Percentiles rank a stretch among this genome's conserved stretches.
These are phyloP conservation scores for Pyrenula massariospora DNA, from an alignment of 495 filamentous ascomycete species.

Conservation along the genomic window DNA sequence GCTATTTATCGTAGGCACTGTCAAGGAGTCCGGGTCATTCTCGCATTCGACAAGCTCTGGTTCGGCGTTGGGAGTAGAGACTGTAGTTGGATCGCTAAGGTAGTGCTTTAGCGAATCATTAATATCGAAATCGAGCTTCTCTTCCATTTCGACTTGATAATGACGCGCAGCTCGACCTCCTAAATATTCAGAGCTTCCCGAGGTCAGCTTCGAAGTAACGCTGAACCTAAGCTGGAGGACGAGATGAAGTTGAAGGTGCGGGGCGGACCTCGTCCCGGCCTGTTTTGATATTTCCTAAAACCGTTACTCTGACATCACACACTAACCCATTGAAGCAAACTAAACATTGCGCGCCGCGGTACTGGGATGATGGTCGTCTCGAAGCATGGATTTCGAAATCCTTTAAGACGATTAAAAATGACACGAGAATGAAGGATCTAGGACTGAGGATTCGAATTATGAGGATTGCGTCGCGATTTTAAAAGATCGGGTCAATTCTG, in stretches of 20 bases:
- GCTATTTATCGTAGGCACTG: slow-evolving; percentile 62
- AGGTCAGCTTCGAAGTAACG: too few species aligned
- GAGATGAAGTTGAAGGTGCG: background rate
- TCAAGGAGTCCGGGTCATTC: slow-evolving; percentile 75
- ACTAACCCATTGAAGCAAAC: background rate
- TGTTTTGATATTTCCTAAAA: background rate
- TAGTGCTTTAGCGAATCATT: slow-evolving; percentile 93
- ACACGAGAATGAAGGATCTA: too few species aligned
- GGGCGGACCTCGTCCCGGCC: background rate
- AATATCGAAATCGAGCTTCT: slow-evolving; percentile 73
- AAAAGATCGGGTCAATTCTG: too few species aligned
- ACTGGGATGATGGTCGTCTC: too few species aligned
- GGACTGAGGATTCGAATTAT: too few species aligned
- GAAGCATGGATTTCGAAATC: too few species aligned
- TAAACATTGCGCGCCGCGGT: background rate
- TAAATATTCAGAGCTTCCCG: too few species aligned
- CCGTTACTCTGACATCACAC: background rate
- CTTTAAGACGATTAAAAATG: too few species aligned
- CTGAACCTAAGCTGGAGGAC: too few species aligned
- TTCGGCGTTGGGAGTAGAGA: slow-evolving; percentile 83
- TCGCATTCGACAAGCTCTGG: slow-evolving; percentile 80
- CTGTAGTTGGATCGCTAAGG: slow-evolving; percentile 73
- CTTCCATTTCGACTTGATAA: slow-evolving; percentile 57
- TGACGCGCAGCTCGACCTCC: too few species aligned
- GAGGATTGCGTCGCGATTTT: too few species aligned